Base-by-base conservation (phyloP, 2,329 filamentous ascomycete genomes). In the Teratosphaeria gauchensis region DNA sequence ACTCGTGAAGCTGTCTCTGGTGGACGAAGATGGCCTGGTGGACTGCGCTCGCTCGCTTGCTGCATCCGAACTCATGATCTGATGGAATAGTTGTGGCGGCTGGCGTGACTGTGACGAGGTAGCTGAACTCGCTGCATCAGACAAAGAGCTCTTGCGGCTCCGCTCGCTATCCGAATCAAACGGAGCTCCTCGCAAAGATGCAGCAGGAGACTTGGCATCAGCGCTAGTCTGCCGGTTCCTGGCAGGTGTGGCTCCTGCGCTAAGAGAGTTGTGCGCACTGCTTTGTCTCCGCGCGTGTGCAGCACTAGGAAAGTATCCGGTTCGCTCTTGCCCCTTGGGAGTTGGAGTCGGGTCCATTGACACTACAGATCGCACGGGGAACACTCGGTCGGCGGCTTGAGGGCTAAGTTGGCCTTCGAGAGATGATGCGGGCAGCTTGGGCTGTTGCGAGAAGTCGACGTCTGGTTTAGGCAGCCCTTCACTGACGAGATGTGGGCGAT, bases 321-420 rank as follows among this genome's bases (percentile, higher is more conserved):
- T 21, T 31, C 54, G 19, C 31, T 51, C 19, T 8, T 54, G 51
- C n/a, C 14, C 28, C 7, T 35, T 30, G 42, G 48, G 46, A 3
- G 74, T 78, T 4, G 75, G 72, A 8, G 72, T 73, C 2, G 83
- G 82, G 64, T 88, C 84, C 46, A 92, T 82, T 7, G 83, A 88
- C 30, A 92, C 78, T 51, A 89, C 85, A n/a, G 87, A 91, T 52
- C 87, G 83, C 33, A 92, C 87, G n/a, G 89, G 89, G 58, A 89
- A 92, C 4, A 92, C 87, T 56, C 87, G 81, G 66, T 92, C 81
- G 52, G 74, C 69, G 3, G 72, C 64, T 33, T 68, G 70, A 9
- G 76, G 75, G 60, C 75, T 77, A 56, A 76, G 32, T 28, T 54
- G 57, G 28, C 67, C 71, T 21, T 67, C 64, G 33, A 62, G 16